Evolutionary conservation across 768 basidiomycete genomes (phyloP).

Genomic region (Naganishia antarctica): DNA sequence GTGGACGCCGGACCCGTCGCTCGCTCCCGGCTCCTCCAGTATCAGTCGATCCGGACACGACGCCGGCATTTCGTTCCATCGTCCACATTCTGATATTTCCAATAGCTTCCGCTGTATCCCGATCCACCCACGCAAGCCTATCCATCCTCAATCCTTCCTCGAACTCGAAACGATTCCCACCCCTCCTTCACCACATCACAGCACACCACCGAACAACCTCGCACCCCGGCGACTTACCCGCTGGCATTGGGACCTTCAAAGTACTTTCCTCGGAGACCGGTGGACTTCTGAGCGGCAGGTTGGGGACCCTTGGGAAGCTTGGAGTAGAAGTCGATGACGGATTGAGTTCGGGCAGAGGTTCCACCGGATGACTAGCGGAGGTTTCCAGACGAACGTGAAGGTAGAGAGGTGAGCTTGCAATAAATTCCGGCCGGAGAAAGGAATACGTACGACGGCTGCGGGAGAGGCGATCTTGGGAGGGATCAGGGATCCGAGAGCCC

Average conservation of each 20-base stretch:
- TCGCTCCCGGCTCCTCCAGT: too few species aligned
- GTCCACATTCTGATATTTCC: too few species aligned
- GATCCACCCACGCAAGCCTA: too few species aligned
- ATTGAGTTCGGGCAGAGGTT: slow-evolving; percentile 70
- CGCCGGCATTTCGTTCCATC: too few species aligned
- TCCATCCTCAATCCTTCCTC: too few species aligned
- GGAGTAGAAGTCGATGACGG: slow-evolving; percentile 91
- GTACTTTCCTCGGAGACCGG: slow-evolving; percentile 69
- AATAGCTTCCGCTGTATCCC: too few species aligned
- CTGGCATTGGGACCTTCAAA: slow-evolving; percentile 79
- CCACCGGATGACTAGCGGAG: slow-evolving; percentile 65
- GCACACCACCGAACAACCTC: neutral
- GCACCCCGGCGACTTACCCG: slow-evolving; percentile 39
- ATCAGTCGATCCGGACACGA: too few species aligned
- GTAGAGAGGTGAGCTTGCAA: slow-evolving; percentile 9
- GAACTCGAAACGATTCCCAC: neutral
- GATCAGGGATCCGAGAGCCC: slow-evolving; percentile 75
- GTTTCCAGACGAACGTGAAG: neutral
- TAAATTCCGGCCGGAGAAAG: neutral
- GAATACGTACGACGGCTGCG: slow-evolving; percentile 66
- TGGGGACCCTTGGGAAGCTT: slow-evolving; percentile 87
- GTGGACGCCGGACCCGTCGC: too few species aligned
- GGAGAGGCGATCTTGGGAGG: slow-evolving; percentile 96
- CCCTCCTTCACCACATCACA: neutral
- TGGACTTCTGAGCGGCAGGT: slow-evolving; percentile 55